These are phyloP conservation scores for Pyrenochaeta sp. DNA, from an alignment of 2,329 filamentous ascomycete genomes.

Conservation along the genomic window DNA sequence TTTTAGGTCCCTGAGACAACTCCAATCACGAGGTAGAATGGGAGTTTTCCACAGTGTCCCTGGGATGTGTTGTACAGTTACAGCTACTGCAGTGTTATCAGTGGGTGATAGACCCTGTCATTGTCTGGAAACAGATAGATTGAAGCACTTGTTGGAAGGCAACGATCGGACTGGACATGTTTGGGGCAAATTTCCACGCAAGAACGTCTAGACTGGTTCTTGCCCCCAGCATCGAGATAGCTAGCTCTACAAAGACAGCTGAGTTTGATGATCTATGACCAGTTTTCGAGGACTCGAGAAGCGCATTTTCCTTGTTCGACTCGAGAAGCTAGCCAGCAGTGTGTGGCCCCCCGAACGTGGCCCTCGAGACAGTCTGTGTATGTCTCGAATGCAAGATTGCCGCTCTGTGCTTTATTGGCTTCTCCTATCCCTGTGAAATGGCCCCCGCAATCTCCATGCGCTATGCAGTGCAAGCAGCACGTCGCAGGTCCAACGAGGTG, in stretches of 20 bases:
- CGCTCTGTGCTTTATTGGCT: neutral
- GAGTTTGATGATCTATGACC: neutral
- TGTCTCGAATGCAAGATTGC: constrained; percentile 3
- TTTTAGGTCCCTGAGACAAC: constrained; percentile 13
- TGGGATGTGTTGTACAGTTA: constrained; percentile 5
- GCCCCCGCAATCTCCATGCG: constrained; percentile 8
- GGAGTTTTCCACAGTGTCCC: constrained; percentile 4
- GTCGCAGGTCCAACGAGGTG: neutral
- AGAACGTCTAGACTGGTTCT: constrained; percentile 9
- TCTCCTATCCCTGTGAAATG: neutral
- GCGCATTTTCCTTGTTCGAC: constrained; percentile 6
- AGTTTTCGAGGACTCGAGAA: neutral
- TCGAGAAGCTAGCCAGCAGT: neutral
- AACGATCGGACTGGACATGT: constrained; percentile 4
- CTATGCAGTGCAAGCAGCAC: constrained; percentile 3
- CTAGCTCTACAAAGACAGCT: constrained; percentile 3
- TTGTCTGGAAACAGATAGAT: constrained; percentile 2
- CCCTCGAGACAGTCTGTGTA: neutral
- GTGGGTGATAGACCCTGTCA: constrained; percentile 3
- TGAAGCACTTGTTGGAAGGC: neutral
- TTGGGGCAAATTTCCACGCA: constrained; percentile 12
- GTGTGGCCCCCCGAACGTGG: neutral
- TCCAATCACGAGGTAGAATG: constrained; percentile 13
- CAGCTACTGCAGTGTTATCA: constrained; percentile 1
- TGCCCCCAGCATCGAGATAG: constrained; percentile 5